A percentile compares a stretch with the other conserved stretches of the same genome.
Evolutionary conservation across 1,284 basidiomycete species (phyloP).

Genomic region (Ustilago loliicola): DNA sequence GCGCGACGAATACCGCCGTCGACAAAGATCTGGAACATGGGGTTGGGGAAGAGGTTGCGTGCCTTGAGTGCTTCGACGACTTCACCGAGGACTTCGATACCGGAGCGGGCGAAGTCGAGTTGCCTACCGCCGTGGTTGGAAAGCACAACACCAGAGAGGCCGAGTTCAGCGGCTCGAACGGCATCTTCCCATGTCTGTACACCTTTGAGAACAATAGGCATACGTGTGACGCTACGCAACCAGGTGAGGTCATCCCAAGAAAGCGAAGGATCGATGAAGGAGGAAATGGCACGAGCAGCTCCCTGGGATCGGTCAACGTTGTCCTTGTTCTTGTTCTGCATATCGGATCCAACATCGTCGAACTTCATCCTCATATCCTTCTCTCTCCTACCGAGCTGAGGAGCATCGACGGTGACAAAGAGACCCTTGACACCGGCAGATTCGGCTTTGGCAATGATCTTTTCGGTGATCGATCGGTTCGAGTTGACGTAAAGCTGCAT

Average conservation of each 20-base stretch:
- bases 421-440: conserved; percentile 82
- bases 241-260: conserved; percentile 77
- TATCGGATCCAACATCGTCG: conserved; percentile 74
- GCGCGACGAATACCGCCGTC: conserved; percentile 89
- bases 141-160: conserved; percentile 72
- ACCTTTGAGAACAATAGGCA: conserved; percentile 88
- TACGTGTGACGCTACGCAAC: conserved; percentile 79
- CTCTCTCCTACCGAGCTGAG: conserved; percentile 87
- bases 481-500: conserved; percentile 83
- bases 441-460: conserved; percentile 81
- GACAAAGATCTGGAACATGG: conserved; percentile 82
- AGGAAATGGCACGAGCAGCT: conserved; percentile 72
- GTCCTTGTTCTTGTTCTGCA: conserved; percentile 67
- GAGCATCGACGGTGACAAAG: conserved; percentile 90
- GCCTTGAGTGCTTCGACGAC: conserved; percentile 82
- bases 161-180: conserved; percentile 75
- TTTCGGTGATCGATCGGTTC: conserved; percentile 79
- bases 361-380: conserved; percentile 75
- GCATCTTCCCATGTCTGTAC: conserved; percentile 77
- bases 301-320: conserved; percentile 58
- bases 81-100: conserved; percentile 77
- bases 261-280: conserved; percentile 73
- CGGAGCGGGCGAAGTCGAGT: conserved; percentile 65
- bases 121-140: conserved; percentile 73
- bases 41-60: conserved; percentile 75